phyloP scores from a whole-genome alignment of 148 eudicot genomes.

The Cornus controversa region DNA sequence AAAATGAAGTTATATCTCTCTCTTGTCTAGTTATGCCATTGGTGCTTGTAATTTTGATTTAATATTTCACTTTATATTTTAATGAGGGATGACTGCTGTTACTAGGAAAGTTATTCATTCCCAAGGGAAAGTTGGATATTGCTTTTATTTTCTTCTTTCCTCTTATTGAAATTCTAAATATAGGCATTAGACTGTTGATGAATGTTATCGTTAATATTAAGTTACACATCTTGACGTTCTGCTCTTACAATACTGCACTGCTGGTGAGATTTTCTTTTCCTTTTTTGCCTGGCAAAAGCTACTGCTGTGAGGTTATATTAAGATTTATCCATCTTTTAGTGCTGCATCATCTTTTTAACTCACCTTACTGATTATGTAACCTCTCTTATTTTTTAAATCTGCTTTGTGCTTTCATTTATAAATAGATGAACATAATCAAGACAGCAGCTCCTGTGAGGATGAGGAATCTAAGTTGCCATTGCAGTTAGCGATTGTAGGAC shows the following conservation, averaged over 20 bases:
- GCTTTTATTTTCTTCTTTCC: neutral
- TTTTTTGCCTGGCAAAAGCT: no score
- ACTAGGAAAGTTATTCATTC: neutral
- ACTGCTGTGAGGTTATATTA: neutral
- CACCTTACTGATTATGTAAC: neutral
- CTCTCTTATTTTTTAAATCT: neutral
- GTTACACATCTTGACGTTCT: no score
- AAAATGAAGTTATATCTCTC: no score
- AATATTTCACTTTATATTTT: no score
- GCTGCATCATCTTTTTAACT: neutral
- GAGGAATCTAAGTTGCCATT: constrained; percentile 79
- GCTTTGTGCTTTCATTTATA: neutral
- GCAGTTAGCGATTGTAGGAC: constrained; percentile 92
- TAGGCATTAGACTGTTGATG: no score
- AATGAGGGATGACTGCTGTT: neutral
- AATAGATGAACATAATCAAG: constrained; percentile 40
- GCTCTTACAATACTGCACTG: no score
- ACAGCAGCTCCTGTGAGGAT: constrained; percentile 29
- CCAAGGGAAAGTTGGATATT: neutral
- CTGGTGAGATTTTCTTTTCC: no score
- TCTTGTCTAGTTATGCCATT: no score
- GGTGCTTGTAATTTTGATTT: no score
- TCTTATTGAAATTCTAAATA: no score
- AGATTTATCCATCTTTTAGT: neutral
- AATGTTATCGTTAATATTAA: no score